phyloP scores from a whole-genome alignment of 495 filamentous ascomycete genomes.

The Lasiosphaeria miniovina region DNA sequence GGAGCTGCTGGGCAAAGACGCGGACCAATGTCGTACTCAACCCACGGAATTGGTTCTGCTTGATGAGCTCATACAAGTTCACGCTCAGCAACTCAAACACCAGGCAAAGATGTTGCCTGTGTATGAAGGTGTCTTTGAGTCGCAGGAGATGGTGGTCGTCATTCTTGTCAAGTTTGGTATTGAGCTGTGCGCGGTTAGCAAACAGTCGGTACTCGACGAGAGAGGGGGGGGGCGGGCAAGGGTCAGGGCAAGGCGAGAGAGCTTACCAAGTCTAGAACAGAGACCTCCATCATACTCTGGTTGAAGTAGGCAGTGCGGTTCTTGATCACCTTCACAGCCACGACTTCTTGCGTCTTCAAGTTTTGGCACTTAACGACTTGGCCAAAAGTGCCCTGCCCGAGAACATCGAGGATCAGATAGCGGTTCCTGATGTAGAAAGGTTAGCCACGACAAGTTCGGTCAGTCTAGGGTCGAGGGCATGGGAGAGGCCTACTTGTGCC shows the following conservation, averaged over 20 bases:
- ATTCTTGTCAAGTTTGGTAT: slow-evolving; percentile 98
- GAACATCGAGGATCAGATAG: slow-evolving; percentile 95
- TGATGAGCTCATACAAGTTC: slow-evolving; percentile 98
- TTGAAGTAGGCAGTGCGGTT: slow-evolving; percentile 99
- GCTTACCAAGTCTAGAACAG: slow-evolving; percentile 88
- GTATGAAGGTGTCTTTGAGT: slow-evolving; percentile 97
- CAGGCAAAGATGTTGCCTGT: slow-evolving; percentile 94
- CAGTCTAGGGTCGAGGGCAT: background rate
- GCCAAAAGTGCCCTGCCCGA: slow-evolving; percentile 98
- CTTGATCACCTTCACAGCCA: slow-evolving; percentile 99
- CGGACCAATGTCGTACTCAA: slow-evolving; percentile 95
- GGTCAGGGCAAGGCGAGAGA: background rate
- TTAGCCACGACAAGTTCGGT: slow-evolving; percentile 18
- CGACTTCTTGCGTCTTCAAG: slow-evolving; percentile 94
- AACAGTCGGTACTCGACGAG: no score
- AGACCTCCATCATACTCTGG: slow-evolving; percentile 99
- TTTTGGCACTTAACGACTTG: slow-evolving; percentile 99
- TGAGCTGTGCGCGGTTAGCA: slow-evolving; percentile 59
- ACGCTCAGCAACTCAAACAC: slow-evolving; percentile 97
- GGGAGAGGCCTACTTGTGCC: slow-evolving; percentile 75
- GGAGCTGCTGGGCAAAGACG: slow-evolving; percentile 94
- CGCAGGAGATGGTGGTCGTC: slow-evolving; percentile 97
- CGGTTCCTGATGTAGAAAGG: slow-evolving; percentile 67
- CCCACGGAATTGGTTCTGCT: slow-evolving; percentile 98
- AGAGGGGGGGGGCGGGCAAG: background rate